Evolutionary conservation across 805 yeast genomes (phyloP), one percentile per base, ranked within the genome.

Genomic region (Spathaspora gorwiae): DNA sequence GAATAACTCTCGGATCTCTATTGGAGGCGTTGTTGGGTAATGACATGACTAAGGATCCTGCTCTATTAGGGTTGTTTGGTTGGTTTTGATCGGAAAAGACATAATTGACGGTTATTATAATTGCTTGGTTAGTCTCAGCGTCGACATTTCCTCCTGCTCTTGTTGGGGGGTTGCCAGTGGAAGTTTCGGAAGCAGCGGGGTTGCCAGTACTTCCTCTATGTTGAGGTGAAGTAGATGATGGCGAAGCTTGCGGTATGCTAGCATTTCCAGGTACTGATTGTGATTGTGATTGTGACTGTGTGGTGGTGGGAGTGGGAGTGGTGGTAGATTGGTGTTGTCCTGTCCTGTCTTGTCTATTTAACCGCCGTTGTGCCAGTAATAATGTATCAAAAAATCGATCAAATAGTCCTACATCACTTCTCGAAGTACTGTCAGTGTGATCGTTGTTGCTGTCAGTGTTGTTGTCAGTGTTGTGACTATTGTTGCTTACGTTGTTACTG

Each of bases 11-110:
- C n/a, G 81, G 84, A 43, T 83, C 79, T 29, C 81, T 69, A 47
- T 79, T 78, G 13, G 73, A 62, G 0, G 83, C 76, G 37, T 80
- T 80, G 53, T 83, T 81, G n/a, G 90, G 87, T 29, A 84, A 78
- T 35, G 83, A 79, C 53, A 84, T 64, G 31, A 82, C 73, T 32
- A 84, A 65, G 1, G 85, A 76, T 0, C 88, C 88, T 0, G 80
- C 66, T 36, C 77, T 65, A 48, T 67, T 65, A 4, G 73, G 71
- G 42, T 56, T 55, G 39, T 51, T 56, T 13, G 73, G 73, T 48
- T 66, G 57, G 45, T 62, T 60, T 44, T 65, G 70, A 49, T 70
- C 74, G 11, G 72, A 67, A 42, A 68, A 71, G 34, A 67, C 69
- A 50, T 70, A 71, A 53, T 68, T 69, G 26, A 71, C 73, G n/a